Evolutionary conservation across 2,329 filamentous ascomycete genomes (phyloP).

Genomic region (Juglanconis sp.): DNA sequence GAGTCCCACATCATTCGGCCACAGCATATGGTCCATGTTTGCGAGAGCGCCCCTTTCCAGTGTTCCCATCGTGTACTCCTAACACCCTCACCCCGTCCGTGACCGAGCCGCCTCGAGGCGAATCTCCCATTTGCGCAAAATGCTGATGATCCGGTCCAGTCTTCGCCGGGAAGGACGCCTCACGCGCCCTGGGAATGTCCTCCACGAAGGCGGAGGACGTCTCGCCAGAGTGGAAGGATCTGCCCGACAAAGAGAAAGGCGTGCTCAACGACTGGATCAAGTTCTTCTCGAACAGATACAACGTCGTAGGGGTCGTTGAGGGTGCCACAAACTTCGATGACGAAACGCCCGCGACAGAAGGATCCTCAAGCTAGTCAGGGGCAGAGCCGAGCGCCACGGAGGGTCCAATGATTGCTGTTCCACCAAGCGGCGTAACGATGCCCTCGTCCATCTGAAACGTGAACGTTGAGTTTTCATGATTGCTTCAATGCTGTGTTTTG

Average conservation of each 20-base stretch:
- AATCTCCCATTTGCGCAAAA: neutral
- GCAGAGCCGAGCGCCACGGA: neutral
- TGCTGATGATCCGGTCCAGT: constrained; percentile 52
- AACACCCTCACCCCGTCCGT: neutral
- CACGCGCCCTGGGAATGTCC: constrained; percentile 82
- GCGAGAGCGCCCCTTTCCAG: neutral
- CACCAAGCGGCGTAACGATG: neutral
- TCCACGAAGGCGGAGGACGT: constrained; percentile 86
- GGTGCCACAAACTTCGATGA: constrained; percentile 56
- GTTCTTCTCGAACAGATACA: constrained; percentile 97
- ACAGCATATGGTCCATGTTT: neutral
- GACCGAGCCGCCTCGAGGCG: neutral
- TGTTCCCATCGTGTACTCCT: neutral
- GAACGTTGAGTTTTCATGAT: neutral
- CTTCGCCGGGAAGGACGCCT: constrained; percentile 93
- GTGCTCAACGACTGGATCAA: constrained; percentile 89
- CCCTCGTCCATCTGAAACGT: neutral
- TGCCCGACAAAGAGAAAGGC: constrained; percentile 80
- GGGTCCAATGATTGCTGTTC: neutral
- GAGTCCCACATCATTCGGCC: neutral
- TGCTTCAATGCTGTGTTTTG: neutral
- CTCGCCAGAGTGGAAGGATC: constrained; percentile 74
- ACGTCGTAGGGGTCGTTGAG: constrained; percentile 70
- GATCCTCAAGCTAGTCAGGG: neutral
- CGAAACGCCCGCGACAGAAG: constrained; percentile 3